phyloP scores from a whole-genome alignment of 2,329 filamentous ascomycete genomes.

The Neofusicoccum laricinum region DNA sequence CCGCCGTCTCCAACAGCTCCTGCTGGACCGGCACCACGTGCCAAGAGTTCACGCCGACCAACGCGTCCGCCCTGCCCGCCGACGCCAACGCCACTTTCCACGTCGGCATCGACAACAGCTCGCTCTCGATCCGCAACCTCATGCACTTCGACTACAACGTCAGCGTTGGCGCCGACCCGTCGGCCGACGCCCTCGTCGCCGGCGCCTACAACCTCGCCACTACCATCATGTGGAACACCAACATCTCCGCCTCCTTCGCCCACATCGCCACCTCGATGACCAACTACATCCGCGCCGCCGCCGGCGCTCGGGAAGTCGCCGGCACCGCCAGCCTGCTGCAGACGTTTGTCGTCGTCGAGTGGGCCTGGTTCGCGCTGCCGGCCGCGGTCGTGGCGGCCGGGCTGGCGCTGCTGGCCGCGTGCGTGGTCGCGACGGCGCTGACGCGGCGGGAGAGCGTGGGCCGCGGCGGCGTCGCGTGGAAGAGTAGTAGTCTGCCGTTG shows the following conservation, averaged over 20 bases:
- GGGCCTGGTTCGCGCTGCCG: constrained; percentile 7
- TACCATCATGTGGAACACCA: neutral
- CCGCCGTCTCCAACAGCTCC: neutral
- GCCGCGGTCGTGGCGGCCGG: neutral
- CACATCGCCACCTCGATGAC: neutral
- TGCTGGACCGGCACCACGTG: neutral
- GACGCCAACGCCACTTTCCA: neutral
- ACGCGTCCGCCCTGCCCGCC: neutral
- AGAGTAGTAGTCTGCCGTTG: neutral
- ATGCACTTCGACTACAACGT: neutral
- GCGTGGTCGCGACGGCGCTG: neutral
- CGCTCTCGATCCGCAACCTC: neutral
- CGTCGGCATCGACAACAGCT: neutral
- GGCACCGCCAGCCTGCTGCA: too few species aligned
- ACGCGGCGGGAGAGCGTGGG: neutral
- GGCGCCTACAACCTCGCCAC: neutral
- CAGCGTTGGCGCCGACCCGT: neutral
- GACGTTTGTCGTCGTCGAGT: neutral
- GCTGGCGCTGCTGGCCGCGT: neutral
- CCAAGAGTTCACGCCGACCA: neutral
- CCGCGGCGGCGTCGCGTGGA: neutral
- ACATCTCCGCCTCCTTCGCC: neutral
- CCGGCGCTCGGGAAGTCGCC: neutral
- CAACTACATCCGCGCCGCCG: neutral
- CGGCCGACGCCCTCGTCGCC: neutral